Conservation (phyloP, 495 filamentous ascomycete genomes). For the Patellaria atrata region DNA sequence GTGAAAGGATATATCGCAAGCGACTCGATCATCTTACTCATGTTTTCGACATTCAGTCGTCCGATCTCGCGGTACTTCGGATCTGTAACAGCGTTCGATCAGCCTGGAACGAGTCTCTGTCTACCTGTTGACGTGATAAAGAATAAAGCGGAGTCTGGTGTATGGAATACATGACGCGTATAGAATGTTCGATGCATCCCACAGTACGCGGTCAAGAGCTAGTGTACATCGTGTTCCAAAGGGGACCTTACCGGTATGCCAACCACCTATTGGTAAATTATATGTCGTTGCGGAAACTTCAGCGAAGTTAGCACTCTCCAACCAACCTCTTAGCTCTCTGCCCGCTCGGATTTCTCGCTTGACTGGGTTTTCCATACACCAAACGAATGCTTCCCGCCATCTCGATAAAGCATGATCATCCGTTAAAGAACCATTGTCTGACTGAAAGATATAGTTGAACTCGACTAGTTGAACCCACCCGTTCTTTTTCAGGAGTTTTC, state of each 20-base stretch:
- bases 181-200: too few relatives aligned
- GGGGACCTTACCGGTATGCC: conserved; percentile 13
- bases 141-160: background rate
- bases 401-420: conserved; percentile 24
- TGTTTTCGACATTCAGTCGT: conserved; percentile 13
- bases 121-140: background rate
- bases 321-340: conserved; percentile 8
- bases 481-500: conserved; percentile 46
- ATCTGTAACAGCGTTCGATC: conserved; percentile 8
- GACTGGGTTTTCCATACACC: conserved; percentile 15
- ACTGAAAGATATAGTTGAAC: conserved; percentile 76
- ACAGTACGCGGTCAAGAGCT: too few relatives aligned
- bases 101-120: background rate
- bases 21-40: conserved; percentile 21
- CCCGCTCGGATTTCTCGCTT: conserved; percentile 23
- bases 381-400: conserved; percentile 22
- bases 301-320: conserved; percentile 10
- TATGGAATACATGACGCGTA: too few relatives aligned
- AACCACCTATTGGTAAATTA: conserved; percentile 15
- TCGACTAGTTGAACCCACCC: conserved; percentile 92
- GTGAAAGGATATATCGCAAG: conserved; percentile 23
- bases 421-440: conserved; percentile 71
- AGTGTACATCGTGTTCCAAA: background rate
- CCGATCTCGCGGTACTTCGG: conserved; percentile 12
- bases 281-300: conserved; percentile 9